Evolutionary conservation across 495 filamentous ascomycete genomes (phyloP).

Genomic region (Xylaria bambusicola): DNA sequence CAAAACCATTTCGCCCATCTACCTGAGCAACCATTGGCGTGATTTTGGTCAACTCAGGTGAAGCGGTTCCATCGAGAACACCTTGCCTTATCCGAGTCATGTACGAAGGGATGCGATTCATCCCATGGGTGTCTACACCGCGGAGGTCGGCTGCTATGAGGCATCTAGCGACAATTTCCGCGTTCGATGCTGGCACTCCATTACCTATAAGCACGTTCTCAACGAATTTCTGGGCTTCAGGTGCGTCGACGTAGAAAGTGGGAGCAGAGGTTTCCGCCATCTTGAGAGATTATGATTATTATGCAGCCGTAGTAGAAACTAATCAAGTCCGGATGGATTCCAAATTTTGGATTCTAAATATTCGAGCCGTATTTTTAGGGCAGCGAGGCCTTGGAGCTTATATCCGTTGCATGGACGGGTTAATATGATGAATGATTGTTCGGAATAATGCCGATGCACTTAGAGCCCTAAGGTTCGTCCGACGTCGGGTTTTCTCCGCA

Average conservation of each 20-base stretch:
- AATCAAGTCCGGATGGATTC: no score
- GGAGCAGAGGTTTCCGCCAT: slow-evolving; percentile 25
- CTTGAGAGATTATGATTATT: neutral
- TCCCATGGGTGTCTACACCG: slow-evolving; percentile 77
- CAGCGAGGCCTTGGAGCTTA: no score
- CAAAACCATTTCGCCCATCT: slow-evolving; percentile 74
- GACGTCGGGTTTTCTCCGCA: slow-evolving; percentile 6
- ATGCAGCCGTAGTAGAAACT: no score
- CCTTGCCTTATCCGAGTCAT: slow-evolving; percentile 68
- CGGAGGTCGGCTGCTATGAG: slow-evolving; percentile 74
- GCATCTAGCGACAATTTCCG: slow-evolving; percentile 59
- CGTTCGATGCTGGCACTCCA: slow-evolving; percentile 57
- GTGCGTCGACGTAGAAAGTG: slow-evolving; percentile 5
- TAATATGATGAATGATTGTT: neutral
- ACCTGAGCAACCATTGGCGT: slow-evolving; percentile 69
- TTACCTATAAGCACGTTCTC: slow-evolving; percentile 39
- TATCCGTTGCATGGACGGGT: no score
- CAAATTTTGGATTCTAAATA: no score
- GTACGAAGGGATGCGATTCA: slow-evolving; percentile 75
- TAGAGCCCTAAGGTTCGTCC: slow-evolving; percentile 16
- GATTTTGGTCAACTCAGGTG: slow-evolving; percentile 56
- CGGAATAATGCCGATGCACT: slow-evolving; percentile 10
- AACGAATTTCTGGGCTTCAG: slow-evolving; percentile 25
- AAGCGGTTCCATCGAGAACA: slow-evolving; percentile 59
- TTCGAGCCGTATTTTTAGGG: no score